These are phyloP conservation scores for Termitomyces sp. DNA, from an alignment of 768 basidiomycete genomes.

Conservation along the genomic window DNA sequence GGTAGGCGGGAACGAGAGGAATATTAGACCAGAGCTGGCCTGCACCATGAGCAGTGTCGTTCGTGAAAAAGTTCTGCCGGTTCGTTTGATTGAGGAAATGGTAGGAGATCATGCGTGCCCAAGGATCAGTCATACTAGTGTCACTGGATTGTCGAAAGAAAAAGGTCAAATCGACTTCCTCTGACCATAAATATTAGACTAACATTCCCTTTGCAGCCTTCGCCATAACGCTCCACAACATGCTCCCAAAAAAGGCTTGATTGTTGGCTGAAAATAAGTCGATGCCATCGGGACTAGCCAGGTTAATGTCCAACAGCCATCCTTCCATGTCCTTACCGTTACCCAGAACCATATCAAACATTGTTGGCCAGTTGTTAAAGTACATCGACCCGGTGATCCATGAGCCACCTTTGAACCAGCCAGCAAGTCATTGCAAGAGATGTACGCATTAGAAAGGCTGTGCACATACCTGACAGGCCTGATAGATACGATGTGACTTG, in stretches of 20 bases:
- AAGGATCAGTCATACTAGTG: slow-evolving; percentile 63
- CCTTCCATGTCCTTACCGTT: slow-evolving; percentile 40
- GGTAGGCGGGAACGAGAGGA: slow-evolving; percentile 46
- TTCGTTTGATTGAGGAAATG: slow-evolving; percentile 72
- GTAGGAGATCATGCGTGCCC: slow-evolving; percentile 62
- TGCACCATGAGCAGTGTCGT: slow-evolving; percentile 61
- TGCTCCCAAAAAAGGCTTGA: slow-evolving; percentile 49
- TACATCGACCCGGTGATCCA: slow-evolving; percentile 64
- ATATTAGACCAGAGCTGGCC: slow-evolving; percentile 67
- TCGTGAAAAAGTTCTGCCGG: slow-evolving; percentile 54
- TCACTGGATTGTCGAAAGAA: slow-evolving; percentile 32
- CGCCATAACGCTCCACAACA: slow-evolving; percentile 51
- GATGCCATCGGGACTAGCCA: slow-evolving; percentile 51
- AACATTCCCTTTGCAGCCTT: slow-evolving; percentile 54
- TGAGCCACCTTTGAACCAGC: slow-evolving; percentile 46
- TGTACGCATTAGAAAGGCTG: background rate
- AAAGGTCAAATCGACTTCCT: background rate
- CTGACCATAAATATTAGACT: slow-evolving; percentile 18
- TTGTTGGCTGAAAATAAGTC: slow-evolving; percentile 43
- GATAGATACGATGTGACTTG: slow-evolving; percentile 70
- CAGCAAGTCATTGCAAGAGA: background rate
- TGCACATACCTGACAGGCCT: slow-evolving; percentile 54
- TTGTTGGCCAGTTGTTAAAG: slow-evolving; percentile 60
- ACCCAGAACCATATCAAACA: slow-evolving; percentile 58
- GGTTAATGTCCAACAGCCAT: slow-evolving; percentile 54